Percentiles rank a stretch among this genome's conserved stretches.
phyloP scores from a whole-genome alignment of 352 stramenopile genomes.

The Phytopythium vexans region DNA sequence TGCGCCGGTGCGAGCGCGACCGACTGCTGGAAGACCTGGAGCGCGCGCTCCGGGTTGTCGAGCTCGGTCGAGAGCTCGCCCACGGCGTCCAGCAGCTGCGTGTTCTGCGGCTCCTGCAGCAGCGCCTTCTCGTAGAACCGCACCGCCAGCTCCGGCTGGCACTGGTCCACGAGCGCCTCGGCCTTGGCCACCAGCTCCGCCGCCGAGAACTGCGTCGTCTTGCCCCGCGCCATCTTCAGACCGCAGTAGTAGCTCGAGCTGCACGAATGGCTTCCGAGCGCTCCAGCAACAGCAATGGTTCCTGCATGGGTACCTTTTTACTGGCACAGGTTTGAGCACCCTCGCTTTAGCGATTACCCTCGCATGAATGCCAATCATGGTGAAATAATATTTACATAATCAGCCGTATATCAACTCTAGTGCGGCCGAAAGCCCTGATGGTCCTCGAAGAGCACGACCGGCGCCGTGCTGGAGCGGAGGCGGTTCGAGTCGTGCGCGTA shows the following conservation, averaged over 20 bases:
- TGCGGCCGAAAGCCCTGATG: not conserved
- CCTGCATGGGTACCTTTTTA: no score
- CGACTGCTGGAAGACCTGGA: constrained; percentile 70
- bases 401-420: no score
- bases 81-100: constrained; percentile 68
- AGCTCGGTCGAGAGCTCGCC: constrained; percentile 83
- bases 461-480: constrained; percentile 17
- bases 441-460: constrained; percentile 29
- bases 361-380: no score
- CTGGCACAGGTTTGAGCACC: no score
- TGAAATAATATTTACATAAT: no score
- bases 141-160: constrained; percentile 77
- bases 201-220: constrained; percentile 42
- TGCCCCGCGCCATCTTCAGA: constrained; percentile 17
- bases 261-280: no score
- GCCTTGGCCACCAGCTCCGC: constrained; percentile 79
- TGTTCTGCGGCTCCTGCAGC: constrained; percentile 63
- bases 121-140: constrained; percentile 85
- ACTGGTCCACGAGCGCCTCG: constrained; percentile 81
- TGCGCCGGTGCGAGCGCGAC: constrained; percentile 58
- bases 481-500: constrained; percentile 15
- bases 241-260: no score
- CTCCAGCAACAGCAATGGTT: no score
- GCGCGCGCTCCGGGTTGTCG: constrained; percentile 72
- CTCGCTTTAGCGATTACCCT: no score